Percentiles rank a stretch among this genome's conserved stretches.
These are phyloP conservation scores for Hepatocystis sp. DNA, from an alignment of 169 alveolate species.

Conservation along the genomic window DNA sequence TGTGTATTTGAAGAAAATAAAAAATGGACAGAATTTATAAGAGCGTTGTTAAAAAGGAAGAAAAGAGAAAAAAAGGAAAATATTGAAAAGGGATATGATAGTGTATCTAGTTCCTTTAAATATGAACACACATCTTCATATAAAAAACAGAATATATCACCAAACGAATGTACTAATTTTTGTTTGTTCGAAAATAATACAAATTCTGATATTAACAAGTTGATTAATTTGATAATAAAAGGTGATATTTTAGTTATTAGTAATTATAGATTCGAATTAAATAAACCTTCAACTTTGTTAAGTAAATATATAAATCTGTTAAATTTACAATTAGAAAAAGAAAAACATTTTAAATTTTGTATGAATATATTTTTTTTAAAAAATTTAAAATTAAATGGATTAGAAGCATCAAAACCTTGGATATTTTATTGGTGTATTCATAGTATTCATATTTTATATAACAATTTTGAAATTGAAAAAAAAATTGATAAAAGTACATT, in stretches of 20 bases:
- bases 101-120: no score
- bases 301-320: slow-evolving; percentile 49
- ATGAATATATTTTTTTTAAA: slow-evolving; percentile 66
- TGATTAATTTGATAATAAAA: slow-evolving; percentile 15
- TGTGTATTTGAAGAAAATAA: no score
- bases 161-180: no score
- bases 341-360: slow-evolving; percentile 63
- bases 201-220: neutral
- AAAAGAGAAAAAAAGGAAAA: no score
- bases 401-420: slow-evolving; percentile 76
- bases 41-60: no score
- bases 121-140: no score
- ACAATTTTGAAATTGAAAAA: slow-evolving; percentile 56
- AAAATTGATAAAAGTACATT: slow-evolving; percentile 45
- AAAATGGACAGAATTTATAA: no score
- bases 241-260: slow-evolving; percentile 13
- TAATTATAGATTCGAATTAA: slow-evolving; percentile 36
- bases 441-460: slow-evolving; percentile 38
- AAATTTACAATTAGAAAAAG: slow-evolving; percentile 61
- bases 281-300: slow-evolving; percentile 39
- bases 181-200: neutral
- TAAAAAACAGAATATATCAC: no score
- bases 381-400: slow-evolving; percentile 40
- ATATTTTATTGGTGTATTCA: slow-evolving; percentile 75
- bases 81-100: no score